phyloP scores from a whole-genome alignment of 2,329 filamentous ascomycete genomes.

The Colletotrichum australisinense region DNA sequence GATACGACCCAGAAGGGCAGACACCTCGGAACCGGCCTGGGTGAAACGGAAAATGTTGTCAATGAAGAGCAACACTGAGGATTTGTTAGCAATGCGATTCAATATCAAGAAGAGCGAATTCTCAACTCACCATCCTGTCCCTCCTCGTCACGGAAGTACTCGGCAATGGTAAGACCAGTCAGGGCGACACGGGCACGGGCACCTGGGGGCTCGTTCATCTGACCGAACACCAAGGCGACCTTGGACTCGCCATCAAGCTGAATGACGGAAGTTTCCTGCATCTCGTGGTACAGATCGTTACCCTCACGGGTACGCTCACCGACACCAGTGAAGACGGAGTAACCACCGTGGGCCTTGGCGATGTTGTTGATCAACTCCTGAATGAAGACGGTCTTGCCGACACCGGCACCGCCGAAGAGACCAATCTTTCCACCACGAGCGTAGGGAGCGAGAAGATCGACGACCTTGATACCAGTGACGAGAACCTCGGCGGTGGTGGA shows the following conservation, averaged over 20 bases:
- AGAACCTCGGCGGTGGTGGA: slow-evolving; percentile 96
- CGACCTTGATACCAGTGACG: slow-evolving; percentile 99
- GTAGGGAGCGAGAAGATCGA: slow-evolving; percentile 98
- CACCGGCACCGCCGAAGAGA: slow-evolving; percentile 99
- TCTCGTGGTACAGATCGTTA: slow-evolving; percentile 99
- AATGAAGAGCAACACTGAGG: slow-evolving; percentile 93
- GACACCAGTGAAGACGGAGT: slow-evolving; percentile 99
- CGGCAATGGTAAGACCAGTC: slow-evolving; percentile 84
- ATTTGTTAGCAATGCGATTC: slow-evolving; percentile 41
- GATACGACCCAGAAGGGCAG: slow-evolving; percentile 98
- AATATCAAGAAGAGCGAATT: background rate
- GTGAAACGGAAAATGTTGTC: slow-evolving; percentile 99
- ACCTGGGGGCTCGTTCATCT: slow-evolving; percentile 99
- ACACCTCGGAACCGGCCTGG: slow-evolving; percentile 99
- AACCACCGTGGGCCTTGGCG: slow-evolving; percentile 99
- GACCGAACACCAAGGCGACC: slow-evolving; percentile 99
- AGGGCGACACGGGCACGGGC: slow-evolving; percentile 99
- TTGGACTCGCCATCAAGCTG: slow-evolving; percentile 99
- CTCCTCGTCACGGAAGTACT: slow-evolving; percentile 82
- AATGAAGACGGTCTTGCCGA: slow-evolving; percentile 99
- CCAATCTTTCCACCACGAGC: slow-evolving; percentile 99
- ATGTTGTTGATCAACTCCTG: slow-evolving; percentile 99
- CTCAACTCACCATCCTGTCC: slow-evolving; percentile 83
- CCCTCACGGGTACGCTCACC: slow-evolving; percentile 99
- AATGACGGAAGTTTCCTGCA: slow-evolving; percentile 99